Conservation (phyloP, 306 rosid genomes). For the Carpinus viminea region DNA sequence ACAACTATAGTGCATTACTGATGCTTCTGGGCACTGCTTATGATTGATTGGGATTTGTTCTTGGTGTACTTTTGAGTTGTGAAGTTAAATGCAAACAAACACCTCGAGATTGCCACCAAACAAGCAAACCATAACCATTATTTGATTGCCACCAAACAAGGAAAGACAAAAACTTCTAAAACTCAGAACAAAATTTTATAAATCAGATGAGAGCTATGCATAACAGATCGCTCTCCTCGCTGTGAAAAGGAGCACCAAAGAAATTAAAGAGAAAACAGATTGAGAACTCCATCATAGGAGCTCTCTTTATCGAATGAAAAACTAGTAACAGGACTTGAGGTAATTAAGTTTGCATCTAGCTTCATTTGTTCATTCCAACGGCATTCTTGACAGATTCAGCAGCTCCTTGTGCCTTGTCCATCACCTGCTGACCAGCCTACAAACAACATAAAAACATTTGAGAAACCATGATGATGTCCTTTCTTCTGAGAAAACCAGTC, state of each 20-base stretch:
- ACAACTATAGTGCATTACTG: no score
- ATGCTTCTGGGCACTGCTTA: no score
- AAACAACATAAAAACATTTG: not conserved
- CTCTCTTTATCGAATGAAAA: no score
- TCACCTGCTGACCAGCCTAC: slow-evolving; percentile 29
- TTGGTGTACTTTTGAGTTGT: no score
- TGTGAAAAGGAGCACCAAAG: not conserved
- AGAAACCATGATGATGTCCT: no score
- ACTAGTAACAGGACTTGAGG: no score
- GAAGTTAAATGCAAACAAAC: no score
- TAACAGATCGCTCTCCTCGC: not conserved
- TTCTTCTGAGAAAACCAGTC: not conserved
- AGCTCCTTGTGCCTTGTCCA: slow-evolving; percentile 32
- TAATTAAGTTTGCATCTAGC: not conserved
- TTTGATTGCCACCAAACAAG: not conserved
- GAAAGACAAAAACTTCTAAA: not conserved
- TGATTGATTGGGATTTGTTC: no score
- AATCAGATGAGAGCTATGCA: not conserved
- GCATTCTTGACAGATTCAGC: slow-evolving; percentile 40
- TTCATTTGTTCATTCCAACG: slow-evolving; percentile 41
- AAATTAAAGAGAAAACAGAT: not conserved
- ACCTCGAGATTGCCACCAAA: no score
- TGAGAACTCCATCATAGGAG: not conserved
- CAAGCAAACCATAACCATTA: not conserved
- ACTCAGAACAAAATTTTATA: not conserved